phyloP scores from a whole-genome alignment of 192 early-diverging fungal species.

The Funneliformis mosseae region DNA sequence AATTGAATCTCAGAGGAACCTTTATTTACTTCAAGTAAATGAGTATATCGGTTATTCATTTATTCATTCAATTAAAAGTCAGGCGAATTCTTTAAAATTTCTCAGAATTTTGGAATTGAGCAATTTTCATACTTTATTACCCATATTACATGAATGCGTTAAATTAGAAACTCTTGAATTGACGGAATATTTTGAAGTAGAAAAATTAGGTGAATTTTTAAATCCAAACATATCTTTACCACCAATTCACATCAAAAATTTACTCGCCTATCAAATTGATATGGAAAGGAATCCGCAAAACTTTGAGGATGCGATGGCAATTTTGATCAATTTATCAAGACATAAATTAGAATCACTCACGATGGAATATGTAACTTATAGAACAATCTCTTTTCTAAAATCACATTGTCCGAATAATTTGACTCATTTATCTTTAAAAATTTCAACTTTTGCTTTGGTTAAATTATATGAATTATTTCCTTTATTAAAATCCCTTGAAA shows the following conservation, averaged over 20 bases:
- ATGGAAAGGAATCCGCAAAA: background rate
- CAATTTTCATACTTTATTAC: background rate
- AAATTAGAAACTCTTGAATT: conserved; percentile 6
- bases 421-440: background rate
- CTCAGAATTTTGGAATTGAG: background rate
- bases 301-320: background rate
- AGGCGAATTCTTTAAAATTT: background rate
- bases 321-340: background rate
- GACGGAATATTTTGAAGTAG: background rate
- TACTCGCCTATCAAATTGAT: background rate
- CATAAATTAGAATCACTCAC: background rate
- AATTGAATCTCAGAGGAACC: background rate
- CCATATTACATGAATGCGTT: background rate
- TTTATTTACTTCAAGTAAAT: background rate
- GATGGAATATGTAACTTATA: background rate
- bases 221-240: background rate
- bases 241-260: background rate
- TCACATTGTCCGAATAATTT: background rate
- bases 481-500: background rate
- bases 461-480: background rate
- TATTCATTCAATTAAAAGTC: background rate
- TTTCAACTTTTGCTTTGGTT: background rate
- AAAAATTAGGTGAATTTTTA: background rate
- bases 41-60: background rate
- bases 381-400: background rate